Base-by-base conservation (phyloP, 345 rosid genomes). In the Punica granatum region DNA sequence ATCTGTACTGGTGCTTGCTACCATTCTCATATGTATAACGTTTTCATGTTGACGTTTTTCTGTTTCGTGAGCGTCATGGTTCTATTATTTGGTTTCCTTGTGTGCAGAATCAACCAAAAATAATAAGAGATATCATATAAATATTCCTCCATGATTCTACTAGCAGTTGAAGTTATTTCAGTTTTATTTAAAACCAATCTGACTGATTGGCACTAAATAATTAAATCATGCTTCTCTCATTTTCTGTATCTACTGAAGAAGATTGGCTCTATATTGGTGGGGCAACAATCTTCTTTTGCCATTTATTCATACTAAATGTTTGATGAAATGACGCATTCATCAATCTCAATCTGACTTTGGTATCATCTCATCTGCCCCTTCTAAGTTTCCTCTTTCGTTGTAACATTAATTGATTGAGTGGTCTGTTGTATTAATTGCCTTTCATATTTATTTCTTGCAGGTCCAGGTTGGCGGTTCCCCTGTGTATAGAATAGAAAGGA, bases 401-500 rank as follows among this genome's bases (percentile, higher is more conserved):
- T 11, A 16, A 13, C 49, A 18, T 44, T 13, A 4, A 44, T 44
- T 44, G 49, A 11, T 44, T 23, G 30, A 10, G 6, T 67, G 21
- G 9, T 18, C 21, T 15, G 66, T 78, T 60, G 12, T 32, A 10
- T 46, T 15, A 36, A 15, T 28, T 46, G 12, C 53, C 9, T 3
- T 10, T n/a, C 51, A 34, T 36, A 46, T 41, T 32, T 13, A 32
- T 65, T 58, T 33, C 56, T 33, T 64, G 42, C 75, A 94, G 99
- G 92, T 91, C 66, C 96, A 89, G 79, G 88, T 94, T 69, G 97
- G 95, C n/a, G 86, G 82, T 66, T 94, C 99, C 62, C 97, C 97
- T 42, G 39, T 83, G 67, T 90, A 89, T 79, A 91, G 75, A 84
- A 73, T 82, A 9, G 99, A 88, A 36, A 89, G 85, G 78, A 94